Percentiles rank a stretch among this genome's conserved stretches.
phyloP scores from a whole-genome alignment of 2,329 filamentous ascomycete species.

The Aspergillus tubingensis region DNA sequence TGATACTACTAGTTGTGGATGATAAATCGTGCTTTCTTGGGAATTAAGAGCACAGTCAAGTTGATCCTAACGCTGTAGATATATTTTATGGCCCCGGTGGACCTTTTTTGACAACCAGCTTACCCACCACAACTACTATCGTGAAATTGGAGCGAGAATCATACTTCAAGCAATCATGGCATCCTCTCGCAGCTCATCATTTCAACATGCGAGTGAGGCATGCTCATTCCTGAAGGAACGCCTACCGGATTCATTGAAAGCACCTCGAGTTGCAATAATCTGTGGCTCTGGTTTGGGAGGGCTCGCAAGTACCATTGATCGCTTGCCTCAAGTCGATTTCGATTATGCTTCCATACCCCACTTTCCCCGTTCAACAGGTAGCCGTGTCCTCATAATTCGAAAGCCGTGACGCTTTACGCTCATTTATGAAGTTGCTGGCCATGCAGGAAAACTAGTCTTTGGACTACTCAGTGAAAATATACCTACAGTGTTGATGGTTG shows the following conservation, averaged over 20 bases:
- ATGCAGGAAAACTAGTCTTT: conserved; percentile 67
- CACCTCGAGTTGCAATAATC: conserved; percentile 62
- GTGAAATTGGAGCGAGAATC: neutral
- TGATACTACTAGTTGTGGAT: too few relatives aligned
- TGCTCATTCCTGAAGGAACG: conserved; percentile 51
- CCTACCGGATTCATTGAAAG: conserved; percentile 53
- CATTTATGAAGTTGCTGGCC: conserved; percentile 52
- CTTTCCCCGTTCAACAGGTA: conserved; percentile 63
- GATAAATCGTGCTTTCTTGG: too few relatives aligned
- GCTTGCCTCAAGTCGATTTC: conserved; percentile 54
- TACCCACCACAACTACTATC: neutral
- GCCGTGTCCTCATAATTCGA: neutral
- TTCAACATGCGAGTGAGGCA: conserved; percentile 50
- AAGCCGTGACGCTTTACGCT: neutral
- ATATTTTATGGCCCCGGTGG: too few relatives aligned
- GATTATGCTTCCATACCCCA: conserved; percentile 62
- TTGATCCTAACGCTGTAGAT: too few relatives aligned
- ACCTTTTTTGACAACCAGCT: neutral
- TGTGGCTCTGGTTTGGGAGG: conserved; percentile 67
- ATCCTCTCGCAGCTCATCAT: conserved; percentile 5
- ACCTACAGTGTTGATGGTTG: conserved; percentile 64
- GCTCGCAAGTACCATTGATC: conserved; percentile 58
- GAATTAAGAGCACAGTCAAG: too few relatives aligned
- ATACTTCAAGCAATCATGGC: neutral
- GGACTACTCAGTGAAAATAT: conserved; percentile 58